These are phyloP conservation scores for Pecoramyces ruminantium DNA, from an alignment of 192 early-diverging fungal genomes.

Conservation along the genomic window DNA sequence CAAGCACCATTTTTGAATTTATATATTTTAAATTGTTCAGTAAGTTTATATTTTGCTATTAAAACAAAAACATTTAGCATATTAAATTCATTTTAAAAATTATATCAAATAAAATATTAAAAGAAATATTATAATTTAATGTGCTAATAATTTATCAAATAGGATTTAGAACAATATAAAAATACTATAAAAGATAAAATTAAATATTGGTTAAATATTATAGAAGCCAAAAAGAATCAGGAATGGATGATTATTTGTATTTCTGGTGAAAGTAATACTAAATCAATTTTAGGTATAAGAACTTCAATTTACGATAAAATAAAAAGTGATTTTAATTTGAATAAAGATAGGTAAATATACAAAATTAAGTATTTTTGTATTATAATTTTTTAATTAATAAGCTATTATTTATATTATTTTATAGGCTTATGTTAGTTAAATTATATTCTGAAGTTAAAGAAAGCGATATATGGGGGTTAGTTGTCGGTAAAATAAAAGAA, in stretches of 20 bases:
- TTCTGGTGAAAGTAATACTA: slow-evolving; percentile 15
- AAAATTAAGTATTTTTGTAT: no score
- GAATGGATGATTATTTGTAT: slow-evolving; percentile 80
- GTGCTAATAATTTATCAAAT: neutral
- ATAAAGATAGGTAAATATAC: slow-evolving; percentile 9
- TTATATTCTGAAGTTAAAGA: slow-evolving; percentile 29
- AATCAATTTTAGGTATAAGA: slow-evolving; percentile 21
- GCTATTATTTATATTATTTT: no score
- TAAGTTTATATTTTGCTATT: no score
- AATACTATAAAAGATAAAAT: slow-evolving; percentile 44
- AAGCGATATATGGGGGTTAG: slow-evolving; percentile 47
- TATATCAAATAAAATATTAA: no score
- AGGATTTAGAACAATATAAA: slow-evolving; percentile 69
- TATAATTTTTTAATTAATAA: no score
- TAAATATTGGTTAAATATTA: slow-evolving; percentile 55
- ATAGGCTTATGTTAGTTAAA: slow-evolving; percentile 1
- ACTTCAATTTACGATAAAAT: slow-evolving; percentile 18
- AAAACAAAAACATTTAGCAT: no score
- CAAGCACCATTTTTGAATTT: neutral
- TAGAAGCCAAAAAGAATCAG: slow-evolving; percentile 61
- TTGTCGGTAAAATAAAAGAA: slow-evolving; percentile 57
- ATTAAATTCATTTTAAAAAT: no score
- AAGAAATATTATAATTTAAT: no score
- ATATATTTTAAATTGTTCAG: neutral
- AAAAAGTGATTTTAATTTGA: slow-evolving; percentile 16